A percentile compares a stretch with the other conserved stretches of the same genome.
Evolutionary conservation across 2,329 filamentous ascomycete species (phyloP).

Genomic region (Venturiaceae sp.): DNA sequence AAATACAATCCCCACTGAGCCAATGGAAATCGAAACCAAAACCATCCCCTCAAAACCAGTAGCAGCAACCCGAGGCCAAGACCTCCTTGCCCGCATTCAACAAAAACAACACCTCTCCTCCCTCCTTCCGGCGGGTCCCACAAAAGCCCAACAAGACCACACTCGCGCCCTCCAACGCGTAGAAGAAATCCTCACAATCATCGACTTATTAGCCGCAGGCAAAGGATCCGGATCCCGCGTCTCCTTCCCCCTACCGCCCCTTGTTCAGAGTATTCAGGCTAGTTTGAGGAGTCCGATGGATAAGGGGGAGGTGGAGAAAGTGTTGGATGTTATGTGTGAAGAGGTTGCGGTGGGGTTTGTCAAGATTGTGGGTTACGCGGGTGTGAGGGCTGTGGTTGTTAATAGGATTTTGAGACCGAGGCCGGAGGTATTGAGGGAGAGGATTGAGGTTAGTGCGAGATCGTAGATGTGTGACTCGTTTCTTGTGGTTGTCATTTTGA

Average conservation of each 20-base stretch:
- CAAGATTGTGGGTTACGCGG: constrained; percentile 24
- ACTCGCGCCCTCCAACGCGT: constrained; percentile 35
- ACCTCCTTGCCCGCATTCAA: constrained; percentile 40
- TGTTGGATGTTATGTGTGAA: constrained; percentile 29
- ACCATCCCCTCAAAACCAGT: too few relatives aligned
- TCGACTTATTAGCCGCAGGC: constrained; percentile 30
- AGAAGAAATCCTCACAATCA: constrained; percentile 33
- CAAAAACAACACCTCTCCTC: constrained; percentile 36
- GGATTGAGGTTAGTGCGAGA: neutral
- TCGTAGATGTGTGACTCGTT: neutral
- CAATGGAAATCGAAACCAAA: neutral
- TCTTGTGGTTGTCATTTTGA: neutral
- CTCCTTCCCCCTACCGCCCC: constrained; percentile 32
- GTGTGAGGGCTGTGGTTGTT: constrained; percentile 33
- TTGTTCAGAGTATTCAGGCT: constrained; percentile 33
- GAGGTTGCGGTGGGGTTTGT: constrained; percentile 36
- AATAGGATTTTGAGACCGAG: constrained; percentile 15
- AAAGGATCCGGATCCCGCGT: constrained; percentile 17
- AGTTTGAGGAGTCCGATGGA: constrained; percentile 36
- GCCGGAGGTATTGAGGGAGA: constrained; percentile 1
- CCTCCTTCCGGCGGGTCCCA: constrained; percentile 26
- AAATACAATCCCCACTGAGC: neutral
- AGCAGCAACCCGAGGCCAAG: constrained; percentile 28
- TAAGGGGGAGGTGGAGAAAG: constrained; percentile 33
- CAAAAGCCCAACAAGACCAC: constrained; percentile 33